A percentile compares a stretch with the other conserved stretches of the same genome.
Evolutionary conservation across 176 grass and related monocot genomes (phyloP).

Genomic region (Guadua angustifolia): DNA sequence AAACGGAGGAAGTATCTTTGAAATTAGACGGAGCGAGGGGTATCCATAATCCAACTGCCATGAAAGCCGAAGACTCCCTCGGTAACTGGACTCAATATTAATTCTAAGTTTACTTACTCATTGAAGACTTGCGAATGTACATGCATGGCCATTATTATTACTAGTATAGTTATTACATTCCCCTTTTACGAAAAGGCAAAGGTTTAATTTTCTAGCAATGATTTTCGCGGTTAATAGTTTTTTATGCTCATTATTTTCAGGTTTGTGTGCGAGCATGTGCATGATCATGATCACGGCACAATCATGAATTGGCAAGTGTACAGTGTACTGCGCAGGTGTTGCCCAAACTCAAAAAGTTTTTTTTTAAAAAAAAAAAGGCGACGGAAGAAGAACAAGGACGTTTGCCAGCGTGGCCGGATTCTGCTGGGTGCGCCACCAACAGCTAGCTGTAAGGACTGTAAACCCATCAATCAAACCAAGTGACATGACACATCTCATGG

Average conservation of each 20-base stretch:
- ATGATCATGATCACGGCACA: background rate
- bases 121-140: no score
- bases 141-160: no score
- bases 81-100: no score
- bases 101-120: no score
- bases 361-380: background rate
- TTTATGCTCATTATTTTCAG: background rate
- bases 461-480: background rate
- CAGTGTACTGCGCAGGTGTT: slow-evolving; percentile 18
- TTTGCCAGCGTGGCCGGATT: background rate
- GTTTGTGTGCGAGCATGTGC: background rate
- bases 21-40: no score
- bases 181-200: no score
- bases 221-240: background rate
- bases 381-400: background rate
- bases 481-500: background rate
- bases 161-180: no score
- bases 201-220: no score
- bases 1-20: no score
- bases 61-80: no score
- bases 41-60: no score
- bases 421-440: slow-evolving; percentile 10
- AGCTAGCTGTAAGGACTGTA: background rate
- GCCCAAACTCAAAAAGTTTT: background rate
- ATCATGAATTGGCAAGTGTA: background rate